Base-by-base conservation (phyloP, 2,329 filamentous ascomycete genomes). In the Metarhizium brunneum region DNA sequence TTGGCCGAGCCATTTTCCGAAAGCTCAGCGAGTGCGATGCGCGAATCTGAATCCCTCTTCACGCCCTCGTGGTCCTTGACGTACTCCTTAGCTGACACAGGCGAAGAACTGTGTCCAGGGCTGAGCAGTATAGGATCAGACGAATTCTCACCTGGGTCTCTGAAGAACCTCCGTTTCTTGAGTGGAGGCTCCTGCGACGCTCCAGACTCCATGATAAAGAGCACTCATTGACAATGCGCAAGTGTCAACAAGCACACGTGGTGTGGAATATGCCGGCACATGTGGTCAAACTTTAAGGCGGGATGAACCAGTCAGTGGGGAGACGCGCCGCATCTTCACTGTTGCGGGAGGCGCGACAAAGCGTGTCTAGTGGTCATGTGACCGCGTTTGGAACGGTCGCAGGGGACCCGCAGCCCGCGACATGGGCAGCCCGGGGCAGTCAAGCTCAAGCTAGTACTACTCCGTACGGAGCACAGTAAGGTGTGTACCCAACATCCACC, bases 101-200 rank as follows among this genome's bases (percentile, higher is more conserved):
- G 62, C 52, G 60, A 64, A 54, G 62, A 62, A 36, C 54, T 54
- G 25, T 59, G 56, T 50, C 61, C 57, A n/a, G 64, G 59, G 57
- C 61, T 65, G 16, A 58, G 59, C n/a, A 58, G 54, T 29, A 57
- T 54, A 29, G 62, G 60, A 56, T 64, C 67, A 11, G 64, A 64
- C 4, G 65, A 60, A n/a, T 61, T 52, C 38, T 71, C 68, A 48
- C 66, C 64, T 45, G 64, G 58, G 54, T 71, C 68, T 51, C 63
- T 65, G 53, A 74, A 72, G 60, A 72, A 69, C 55, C 72, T 69
- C 57, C 69, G 64, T 63, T 67, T 73, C 65, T 81, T 81, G 10
- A 64, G 61, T 1, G 78, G 76, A 60, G 74, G 76, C 50, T 73
- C 76, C 52, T 68, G 65, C 25, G 71, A 70, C 49, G 68, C 65